Evolutionary conservation across 768 basidiomycete species (phyloP), one percentile per base, ranked within the genome.

Genomic region (Boletellus sp.): DNA sequence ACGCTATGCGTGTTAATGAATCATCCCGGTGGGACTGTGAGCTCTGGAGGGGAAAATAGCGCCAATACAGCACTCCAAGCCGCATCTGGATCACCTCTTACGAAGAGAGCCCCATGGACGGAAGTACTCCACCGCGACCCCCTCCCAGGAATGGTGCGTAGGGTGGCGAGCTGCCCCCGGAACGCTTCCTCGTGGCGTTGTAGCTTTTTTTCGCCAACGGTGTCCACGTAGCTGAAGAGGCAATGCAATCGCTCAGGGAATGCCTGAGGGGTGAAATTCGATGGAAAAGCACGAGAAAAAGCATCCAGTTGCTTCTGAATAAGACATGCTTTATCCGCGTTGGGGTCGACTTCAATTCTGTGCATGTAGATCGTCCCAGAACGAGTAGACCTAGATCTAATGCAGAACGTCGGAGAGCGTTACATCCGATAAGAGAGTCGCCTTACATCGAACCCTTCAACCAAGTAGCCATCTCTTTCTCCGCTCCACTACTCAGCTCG

Each of bases 311-410:
- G 46, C 1, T 3, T 2, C 11, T 53, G 53, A 11, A 61, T 4
- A 2, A 5, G 20, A 23, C 4, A 28, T 26, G 6, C 2, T 3
- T 17, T 11, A 0, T 5, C 24, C 12, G 8, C 0, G 2, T 0
- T 0, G 11, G 45, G 51, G 20, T 49, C 20, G 6, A 7, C 33
- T 22, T 49, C 60, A 17, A 62, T 3, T 32, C 42, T 42, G 42
- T 56, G 49, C 53, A 59, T 7, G 35, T 61, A 61, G 17, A 61
- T 53, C n/a, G 10, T 49, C 31, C 60, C 60, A 0, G 23, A 12
- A 17, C 26, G 40, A 13, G 49, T 48, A 23, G 51, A 49, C 28
- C 6, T 51, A 16, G 19, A 49, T 38, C 60, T 61, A 22, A 22
- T 40, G 23, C 15, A 17, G 3, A 10, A 1, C 8, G 15, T 58